Base-by-base conservation (phyloP, 1,284 basidiomycete species). In the Pseudozyma thailandica region DNA sequence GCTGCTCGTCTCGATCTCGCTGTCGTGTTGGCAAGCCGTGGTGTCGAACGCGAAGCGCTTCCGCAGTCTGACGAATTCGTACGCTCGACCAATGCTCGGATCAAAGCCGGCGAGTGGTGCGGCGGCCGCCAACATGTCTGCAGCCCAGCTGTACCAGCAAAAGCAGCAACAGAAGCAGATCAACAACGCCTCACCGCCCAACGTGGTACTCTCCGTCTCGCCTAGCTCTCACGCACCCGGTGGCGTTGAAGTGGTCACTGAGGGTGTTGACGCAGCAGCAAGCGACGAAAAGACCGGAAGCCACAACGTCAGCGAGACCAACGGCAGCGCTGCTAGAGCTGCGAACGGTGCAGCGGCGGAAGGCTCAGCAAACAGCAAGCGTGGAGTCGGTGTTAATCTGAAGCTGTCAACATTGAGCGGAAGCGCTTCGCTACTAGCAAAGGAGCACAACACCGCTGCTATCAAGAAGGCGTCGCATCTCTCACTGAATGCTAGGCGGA, bases 401-500 rank as follows among this genome's bases (percentile, higher is more conserved):
- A 68, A 61, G 55, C 52, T 74, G 18, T 56, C 49, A 25, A 59
- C 53, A 8, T 20, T 71, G 3, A 47, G 62, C 20, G 71, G 65
- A 25, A 59, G 55, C 37, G 74, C 58, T 7, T 51, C 57, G n/a
- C 51, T 63, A 13, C 31, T 70, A 6, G 53, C 58, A n/a, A 72
- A 64, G 35, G 68, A 72, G 48, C 60, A 61, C 51, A 68, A 62
- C 35, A 58, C 61, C 7, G 61, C 53, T 31, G 62, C 72, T 10
- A 61, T 74, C 57, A 74, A 72, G 35, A 72, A 65, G 50, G 74
- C 74, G 6, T 63, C 72, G 15, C 49, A 74, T 39, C 65, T 98
- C 59, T 90, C 91, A 41, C 85, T 98, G 65, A 98, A 99, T 82
- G 92, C 92, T n/a, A 87, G 95, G 53, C 87, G 96, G 56, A 99